Base-by-base conservation (phyloP, 441 rosid species). In the Raphanus hybrid region DNA sequence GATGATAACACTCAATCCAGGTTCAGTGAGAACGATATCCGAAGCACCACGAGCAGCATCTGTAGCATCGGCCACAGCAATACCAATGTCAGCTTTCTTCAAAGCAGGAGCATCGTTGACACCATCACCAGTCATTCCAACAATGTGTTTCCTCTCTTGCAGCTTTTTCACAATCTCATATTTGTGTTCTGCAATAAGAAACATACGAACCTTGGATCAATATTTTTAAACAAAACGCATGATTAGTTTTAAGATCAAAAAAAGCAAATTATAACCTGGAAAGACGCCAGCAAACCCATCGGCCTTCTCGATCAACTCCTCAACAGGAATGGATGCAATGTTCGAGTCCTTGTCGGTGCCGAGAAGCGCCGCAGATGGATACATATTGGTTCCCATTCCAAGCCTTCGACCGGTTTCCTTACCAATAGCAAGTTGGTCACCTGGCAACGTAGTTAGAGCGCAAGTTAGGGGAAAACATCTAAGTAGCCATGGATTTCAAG, bases 341-440 rank as follows among this genome's bases (percentile, higher is more conserved):
- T 74, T 89, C 4, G 82, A 81, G 73, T 91, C 98, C 85, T 88
- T 91, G 79, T 91, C 80, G 66, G 88, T 90, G 26, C 94, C 96
- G 62, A 95, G 94, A 67, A 94, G 86, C 69, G 96, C 73, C 27
- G 97, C 87, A 34, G 99, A 95, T 2, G 98, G 99, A 79, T 95
- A 92, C 99, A 95, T 95, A 86, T 95, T 95, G 67, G 98, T 90
- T 86, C 99, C 99, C 99, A 94, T 94, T 79, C 98, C 98, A 57
- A 94, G 97, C 72, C 99, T 88, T 54, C 98, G 89, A 52, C 99
- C 98, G 3, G 99, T 95, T 81, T 95, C 99, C 87, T 95, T 95
- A 73, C 87, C 99, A 74, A 95, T 95, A 68, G 84, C 84, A 69
- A 81, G 84, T 64, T 81, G 84, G 60, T 81, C 84, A 73, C 84